phyloP scores from a whole-genome alignment of 805 yeast genomes.

The Phaffomyces antillensis region DNA sequence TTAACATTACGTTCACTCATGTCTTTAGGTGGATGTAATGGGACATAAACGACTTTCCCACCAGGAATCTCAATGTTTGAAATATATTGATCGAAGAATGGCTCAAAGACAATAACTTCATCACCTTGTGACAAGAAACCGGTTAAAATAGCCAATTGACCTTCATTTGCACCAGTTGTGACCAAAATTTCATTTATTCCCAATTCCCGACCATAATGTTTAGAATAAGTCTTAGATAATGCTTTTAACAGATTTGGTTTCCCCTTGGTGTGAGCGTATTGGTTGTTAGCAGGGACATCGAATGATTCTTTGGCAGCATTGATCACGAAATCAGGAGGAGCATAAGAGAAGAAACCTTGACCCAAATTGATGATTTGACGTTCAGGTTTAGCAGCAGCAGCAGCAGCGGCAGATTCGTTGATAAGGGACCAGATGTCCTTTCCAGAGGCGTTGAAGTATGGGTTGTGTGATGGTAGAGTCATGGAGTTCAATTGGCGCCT shows the following conservation, averaged over 20 bases:
- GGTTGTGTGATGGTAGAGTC: slow-evolving; percentile 43
- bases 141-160: slow-evolving; percentile 76
- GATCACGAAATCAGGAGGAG: slow-evolving; percentile 91
- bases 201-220: slow-evolving; percentile 52
- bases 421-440: slow-evolving; percentile 95
- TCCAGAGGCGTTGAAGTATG: slow-evolving; percentile 62
- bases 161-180: slow-evolving; percentile 97
- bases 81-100: slow-evolving; percentile 95
- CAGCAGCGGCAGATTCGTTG: slow-evolving; percentile 88
- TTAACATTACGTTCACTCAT: slow-evolving; percentile 54
- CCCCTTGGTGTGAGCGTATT: slow-evolving; percentile 89
- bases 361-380: slow-evolving; percentile 83
- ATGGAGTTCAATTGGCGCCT: background rate
- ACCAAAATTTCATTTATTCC: slow-evolving; percentile 61
- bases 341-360: slow-evolving; percentile 94
- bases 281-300: slow-evolving; percentile 69
- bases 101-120: slow-evolving; percentile 94
- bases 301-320: slow-evolving; percentile 75
- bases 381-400: slow-evolving; percentile 64
- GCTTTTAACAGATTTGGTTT: slow-evolving; percentile 69
- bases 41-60: slow-evolving; percentile 83
- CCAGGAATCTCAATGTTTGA: slow-evolving; percentile 92
- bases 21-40: slow-evolving; percentile 75
- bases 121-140: slow-evolving; percentile 85
- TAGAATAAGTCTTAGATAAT: slow-evolving; percentile 63